Evolutionary conservation across 352 stramenopile genomes (phyloP).

Genomic region (Pythium myriotylum): DNA sequence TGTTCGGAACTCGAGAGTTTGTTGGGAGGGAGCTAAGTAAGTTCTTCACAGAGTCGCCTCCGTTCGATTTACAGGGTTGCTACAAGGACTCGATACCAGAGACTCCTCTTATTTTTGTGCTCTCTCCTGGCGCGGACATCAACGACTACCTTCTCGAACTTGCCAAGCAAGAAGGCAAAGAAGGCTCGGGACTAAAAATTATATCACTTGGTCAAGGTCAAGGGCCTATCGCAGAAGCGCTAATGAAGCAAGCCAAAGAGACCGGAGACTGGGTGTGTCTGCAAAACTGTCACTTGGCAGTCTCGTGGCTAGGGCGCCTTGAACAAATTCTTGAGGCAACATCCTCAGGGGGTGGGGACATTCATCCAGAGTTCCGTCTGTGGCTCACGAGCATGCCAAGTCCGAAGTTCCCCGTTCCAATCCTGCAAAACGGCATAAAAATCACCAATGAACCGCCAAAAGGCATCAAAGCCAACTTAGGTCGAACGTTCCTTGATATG

Average conservation of each 20-base stretch:
- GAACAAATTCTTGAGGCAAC: constrained; percentile 89
- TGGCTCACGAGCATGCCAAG: constrained; percentile 95
- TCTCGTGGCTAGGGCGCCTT: constrained; percentile 88
- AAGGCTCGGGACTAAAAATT: constrained; percentile 86
- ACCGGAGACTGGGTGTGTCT: constrained; percentile 95
- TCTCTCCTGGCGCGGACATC: constrained; percentile 92
- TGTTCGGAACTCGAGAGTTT: constrained; percentile 88
- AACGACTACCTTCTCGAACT: constrained; percentile 94
- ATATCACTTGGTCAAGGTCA: constrained; percentile 95
- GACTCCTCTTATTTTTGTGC: constrained; percentile 94
- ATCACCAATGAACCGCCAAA: constrained; percentile 95
- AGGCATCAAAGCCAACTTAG: constrained; percentile 91
- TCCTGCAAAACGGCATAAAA: constrained; percentile 96
- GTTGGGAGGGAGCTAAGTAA: constrained; percentile 75
- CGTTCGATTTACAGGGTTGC: constrained; percentile 91
- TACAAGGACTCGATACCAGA: constrained; percentile 92
- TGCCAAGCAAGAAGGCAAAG: constrained; percentile 89
- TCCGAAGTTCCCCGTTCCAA: constrained; percentile 89
- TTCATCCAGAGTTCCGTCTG: constrained; percentile 90
- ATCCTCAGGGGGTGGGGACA: constrained; percentile 45
- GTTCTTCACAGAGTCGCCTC: constrained; percentile 90
- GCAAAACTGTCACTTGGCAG: constrained; percentile 94
- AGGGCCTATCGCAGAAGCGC: constrained; percentile 88
- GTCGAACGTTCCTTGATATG: constrained; percentile 93
- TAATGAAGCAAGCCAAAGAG: constrained; percentile 90